phyloP scores from a whole-genome alignment of 306 rosid species.

The Sophora flavescens region DNA sequence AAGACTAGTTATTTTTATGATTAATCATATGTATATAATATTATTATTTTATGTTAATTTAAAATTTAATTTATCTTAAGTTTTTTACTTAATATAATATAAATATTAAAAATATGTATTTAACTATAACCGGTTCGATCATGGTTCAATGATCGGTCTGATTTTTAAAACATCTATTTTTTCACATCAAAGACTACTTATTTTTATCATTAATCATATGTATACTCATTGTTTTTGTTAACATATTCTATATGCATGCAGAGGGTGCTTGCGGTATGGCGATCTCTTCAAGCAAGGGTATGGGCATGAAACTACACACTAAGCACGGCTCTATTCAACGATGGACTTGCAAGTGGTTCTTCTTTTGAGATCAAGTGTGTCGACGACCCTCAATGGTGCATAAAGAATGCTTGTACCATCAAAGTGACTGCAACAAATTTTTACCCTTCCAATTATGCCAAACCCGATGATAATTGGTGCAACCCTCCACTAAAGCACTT shows the following conservation, averaged over 20 bases:
- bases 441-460: constrained; percentile 62
- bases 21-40: too few relatives aligned
- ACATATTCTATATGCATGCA: constrained; percentile 15
- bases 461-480: constrained; percentile 60
- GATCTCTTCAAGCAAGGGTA: constrained; percentile 72
- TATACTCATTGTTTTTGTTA: too few relatives aligned
- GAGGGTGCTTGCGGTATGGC: constrained; percentile 90
- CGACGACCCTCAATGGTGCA: constrained; percentile 61
- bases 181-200: not conserved
- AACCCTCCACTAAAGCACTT: constrained; percentile 77
- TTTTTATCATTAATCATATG: not conserved
- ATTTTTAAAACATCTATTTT: too few relatives aligned
- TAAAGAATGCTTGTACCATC: constrained; percentile 43
- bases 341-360: constrained; percentile 65
- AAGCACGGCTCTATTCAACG: constrained; percentile 67
- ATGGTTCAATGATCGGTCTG: too few relatives aligned
- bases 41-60: too few relatives aligned
- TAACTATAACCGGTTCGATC: too few relatives aligned
- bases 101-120: too few relatives aligned
- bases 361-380: constrained; percentile 66
- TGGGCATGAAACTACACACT: constrained; percentile 63
- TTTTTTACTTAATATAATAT: too few relatives aligned
- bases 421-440: constrained; percentile 68
- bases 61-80: too few relatives aligned
- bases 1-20: too few relatives aligned